A percentile compares a stretch with the other conserved stretches of the same genome.
phyloP scores from a whole-genome alignment of 2,329 filamentous ascomycete species.

The Claviceps digitariae region DNA sequence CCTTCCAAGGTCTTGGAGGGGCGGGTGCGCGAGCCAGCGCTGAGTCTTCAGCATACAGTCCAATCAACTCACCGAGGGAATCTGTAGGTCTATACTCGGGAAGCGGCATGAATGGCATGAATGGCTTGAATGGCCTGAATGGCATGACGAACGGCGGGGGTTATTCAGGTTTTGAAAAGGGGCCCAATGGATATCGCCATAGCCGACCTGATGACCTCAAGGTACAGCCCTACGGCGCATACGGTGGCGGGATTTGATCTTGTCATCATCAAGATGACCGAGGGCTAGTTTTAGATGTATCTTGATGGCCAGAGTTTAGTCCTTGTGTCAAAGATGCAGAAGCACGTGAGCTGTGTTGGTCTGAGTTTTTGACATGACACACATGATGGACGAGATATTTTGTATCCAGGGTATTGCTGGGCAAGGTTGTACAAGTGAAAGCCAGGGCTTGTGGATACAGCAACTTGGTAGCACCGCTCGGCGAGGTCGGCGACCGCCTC shows the following conservation, averaged over 20 bases:
- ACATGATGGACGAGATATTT: slow-evolving; percentile 56
- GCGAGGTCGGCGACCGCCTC: slow-evolving; percentile 51
- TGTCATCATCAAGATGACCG: slow-evolving; percentile 7
- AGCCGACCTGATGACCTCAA: slow-evolving; percentile 37
- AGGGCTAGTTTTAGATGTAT: slow-evolving; percentile 41
- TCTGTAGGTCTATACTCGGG: slow-evolving; percentile 32
- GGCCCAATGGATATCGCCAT: slow-evolving; percentile 28
- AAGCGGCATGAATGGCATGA: slow-evolving; percentile 15
- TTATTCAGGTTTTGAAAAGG: slow-evolving; percentile 22
- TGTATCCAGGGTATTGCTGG: slow-evolving; percentile 59
- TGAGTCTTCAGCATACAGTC: slow-evolving; percentile 63
- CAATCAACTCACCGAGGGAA: slow-evolving; percentile 53
- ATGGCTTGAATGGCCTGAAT: slow-evolving; percentile 17
- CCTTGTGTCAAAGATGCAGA: slow-evolving; percentile 68
- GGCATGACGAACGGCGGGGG: slow-evolving; percentile 25
- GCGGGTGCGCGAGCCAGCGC: slow-evolving; percentile 42
- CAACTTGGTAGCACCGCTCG: slow-evolving; percentile 42
- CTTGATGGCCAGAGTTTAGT: slow-evolving; percentile 71
- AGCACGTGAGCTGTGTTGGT: slow-evolving; percentile 62
- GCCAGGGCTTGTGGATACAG: slow-evolving; percentile 39
- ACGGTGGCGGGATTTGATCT: slow-evolving; percentile 7
- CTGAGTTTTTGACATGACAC: slow-evolving; percentile 46
- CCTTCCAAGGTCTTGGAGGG: slow-evolving; percentile 45
- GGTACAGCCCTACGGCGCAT: slow-evolving; percentile 14
- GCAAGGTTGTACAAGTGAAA: slow-evolving; percentile 55